These are phyloP conservation scores for Wolfiporia cocos DNA, from an alignment of 1,284 basidiomycete genomes.

Conservation along the genomic window DNA sequence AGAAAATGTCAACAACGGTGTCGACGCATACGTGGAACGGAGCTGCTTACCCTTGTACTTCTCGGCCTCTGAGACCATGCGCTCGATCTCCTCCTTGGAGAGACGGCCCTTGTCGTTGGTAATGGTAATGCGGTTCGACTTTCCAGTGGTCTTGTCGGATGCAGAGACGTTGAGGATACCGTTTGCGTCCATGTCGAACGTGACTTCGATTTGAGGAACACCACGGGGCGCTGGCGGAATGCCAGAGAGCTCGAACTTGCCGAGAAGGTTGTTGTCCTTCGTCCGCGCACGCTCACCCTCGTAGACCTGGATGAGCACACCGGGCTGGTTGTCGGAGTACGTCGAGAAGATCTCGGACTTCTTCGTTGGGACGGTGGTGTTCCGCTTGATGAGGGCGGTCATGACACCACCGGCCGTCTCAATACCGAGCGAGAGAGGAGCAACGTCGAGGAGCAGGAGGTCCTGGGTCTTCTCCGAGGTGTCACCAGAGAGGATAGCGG, in stretches of 20 bases:
- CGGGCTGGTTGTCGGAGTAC: slow-evolving; percentile 98
- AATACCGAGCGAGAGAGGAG: slow-evolving; percentile 95
- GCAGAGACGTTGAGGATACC: slow-evolving; percentile 97
- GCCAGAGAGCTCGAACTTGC: slow-evolving; percentile 96
- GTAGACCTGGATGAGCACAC: slow-evolving; percentile 97
- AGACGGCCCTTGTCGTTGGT: slow-evolving; percentile 99
- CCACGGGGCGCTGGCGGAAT: slow-evolving; percentile 98
- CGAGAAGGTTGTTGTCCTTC: slow-evolving; percentile 99
- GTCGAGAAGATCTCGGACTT: slow-evolving; percentile 99
- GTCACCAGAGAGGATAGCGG: slow-evolving; percentile 96
- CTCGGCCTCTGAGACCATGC: slow-evolving; percentile 93
- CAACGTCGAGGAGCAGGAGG: slow-evolving; percentile 94
- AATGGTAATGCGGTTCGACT: slow-evolving; percentile 94
- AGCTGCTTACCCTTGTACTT: slow-evolving; percentile 71
- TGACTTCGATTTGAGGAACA: slow-evolving; percentile 97
- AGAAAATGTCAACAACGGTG: slow-evolving; percentile 20
- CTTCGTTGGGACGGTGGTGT: slow-evolving; percentile 98
- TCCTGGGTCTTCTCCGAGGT: slow-evolving; percentile 98
- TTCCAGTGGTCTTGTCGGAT: slow-evolving; percentile 96
- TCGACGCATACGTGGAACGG: not conserved
- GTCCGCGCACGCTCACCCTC: slow-evolving; percentile 99
- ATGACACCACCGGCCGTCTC: slow-evolving; percentile 99
- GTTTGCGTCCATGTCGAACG: slow-evolving; percentile 98
- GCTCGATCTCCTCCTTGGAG: slow-evolving; percentile 97
- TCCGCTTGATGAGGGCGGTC: slow-evolving; percentile 96